Evolutionary conservation across 495 filamentous ascomycete genomes (phyloP).

Genomic region (Pyrenula massariospora): DNA sequence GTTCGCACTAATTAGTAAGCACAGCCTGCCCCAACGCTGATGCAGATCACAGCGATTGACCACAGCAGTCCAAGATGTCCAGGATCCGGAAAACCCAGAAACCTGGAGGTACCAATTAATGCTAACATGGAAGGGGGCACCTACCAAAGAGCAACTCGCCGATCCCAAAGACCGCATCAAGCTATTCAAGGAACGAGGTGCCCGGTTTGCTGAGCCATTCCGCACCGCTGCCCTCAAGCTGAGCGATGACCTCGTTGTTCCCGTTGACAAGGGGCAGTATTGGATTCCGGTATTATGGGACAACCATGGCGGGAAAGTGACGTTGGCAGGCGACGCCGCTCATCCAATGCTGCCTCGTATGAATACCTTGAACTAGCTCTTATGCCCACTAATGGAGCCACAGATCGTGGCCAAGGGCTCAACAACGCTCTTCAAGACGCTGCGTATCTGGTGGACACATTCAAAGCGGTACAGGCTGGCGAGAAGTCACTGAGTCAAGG

Average conservation of each 20-base stretch:
- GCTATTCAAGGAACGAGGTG: conserved; percentile 5
- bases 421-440: conserved; percentile 37
- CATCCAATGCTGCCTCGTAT: conserved; percentile 46
- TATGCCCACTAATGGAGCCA: conserved; percentile 25
- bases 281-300: conserved; percentile 22
- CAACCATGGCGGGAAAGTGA: conserved; percentile 26
- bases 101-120: conserved; percentile 27
- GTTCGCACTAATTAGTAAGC: conserved; percentile 1
- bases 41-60: background rate
- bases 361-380: conserved; percentile 33
- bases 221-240: conserved; percentile 5
- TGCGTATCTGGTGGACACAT: conserved; percentile 21
- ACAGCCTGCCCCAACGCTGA: too few species aligned
- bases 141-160: conserved; percentile 11
- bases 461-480: conserved; percentile 13
- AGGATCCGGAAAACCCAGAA: conserved; percentile 25
- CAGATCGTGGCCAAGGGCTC: conserved; percentile 41
- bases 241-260: conserved; percentile 7
- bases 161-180: conserved; percentile 10
- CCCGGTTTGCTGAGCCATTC: conserved; percentile 6
- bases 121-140: conserved; percentile 4
- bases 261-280: conserved; percentile 6
- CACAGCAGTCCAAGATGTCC: conserved; percentile 22
- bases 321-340: conserved; percentile 38
- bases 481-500: conserved; percentile 6